phyloP scores from a whole-genome alignment of 495 filamentous ascomycete genomes.

The Lepidopterella palustris region DNA sequence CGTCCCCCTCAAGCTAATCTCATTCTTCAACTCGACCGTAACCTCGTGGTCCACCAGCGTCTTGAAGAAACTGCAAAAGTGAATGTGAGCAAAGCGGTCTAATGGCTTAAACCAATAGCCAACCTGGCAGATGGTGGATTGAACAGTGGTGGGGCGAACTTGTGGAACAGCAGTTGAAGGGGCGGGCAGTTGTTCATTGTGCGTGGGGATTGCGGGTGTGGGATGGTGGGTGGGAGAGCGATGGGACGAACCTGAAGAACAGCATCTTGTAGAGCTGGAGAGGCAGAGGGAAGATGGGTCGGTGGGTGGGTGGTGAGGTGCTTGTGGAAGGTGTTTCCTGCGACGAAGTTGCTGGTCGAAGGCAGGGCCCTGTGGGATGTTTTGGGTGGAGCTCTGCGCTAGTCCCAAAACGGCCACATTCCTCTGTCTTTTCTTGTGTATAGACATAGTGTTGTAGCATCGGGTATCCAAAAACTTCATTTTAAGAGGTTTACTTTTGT shows the following conservation, averaged over 20 bases:
- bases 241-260: conserved; percentile 33
- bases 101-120: no score
- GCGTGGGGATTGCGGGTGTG: background rate
- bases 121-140: background rate
- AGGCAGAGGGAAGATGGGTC: background rate
- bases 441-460: no score
- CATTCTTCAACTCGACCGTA: conserved; percentile 98
- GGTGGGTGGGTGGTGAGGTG: background rate
- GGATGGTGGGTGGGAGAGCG: background rate
- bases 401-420: no score
- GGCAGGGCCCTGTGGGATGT: no score
- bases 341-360: no score
- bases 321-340: background rate
- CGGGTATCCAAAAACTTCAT: no score
- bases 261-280: no score
- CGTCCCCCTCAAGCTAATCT: conserved; percentile 88
- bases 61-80: conserved; percentile 84
- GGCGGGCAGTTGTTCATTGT: no score
- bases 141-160: background rate
- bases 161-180: background rate
- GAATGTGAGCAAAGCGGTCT: no score
- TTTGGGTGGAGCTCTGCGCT: no score
- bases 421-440: no score
- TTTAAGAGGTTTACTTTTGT: no score
- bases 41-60: conserved; percentile 95